A percentile compares a stretch with the other conserved stretches of the same genome.
These are phyloP conservation scores for Diaporthe longicolla DNA, from an alignment of 2,329 filamentous ascomycete species.

Conservation along the genomic window DNA sequence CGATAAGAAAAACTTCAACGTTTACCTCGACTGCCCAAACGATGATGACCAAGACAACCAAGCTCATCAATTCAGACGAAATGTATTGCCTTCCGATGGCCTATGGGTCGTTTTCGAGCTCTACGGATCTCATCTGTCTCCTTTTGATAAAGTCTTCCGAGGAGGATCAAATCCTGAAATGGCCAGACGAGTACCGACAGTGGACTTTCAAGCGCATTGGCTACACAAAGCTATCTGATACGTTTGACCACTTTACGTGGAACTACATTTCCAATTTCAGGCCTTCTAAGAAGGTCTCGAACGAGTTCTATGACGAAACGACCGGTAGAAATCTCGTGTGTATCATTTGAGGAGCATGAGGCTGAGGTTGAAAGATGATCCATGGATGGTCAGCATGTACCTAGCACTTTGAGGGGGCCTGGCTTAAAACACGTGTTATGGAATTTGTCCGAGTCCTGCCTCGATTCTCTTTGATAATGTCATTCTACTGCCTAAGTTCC, in stretches of 20 bases:
- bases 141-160: neutral
- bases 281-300: neutral
- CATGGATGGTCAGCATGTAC: no score
- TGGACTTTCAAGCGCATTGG: neutral
- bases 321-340: neutral
- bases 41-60: conserved; percentile 2
- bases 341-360: neutral
- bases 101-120: neutral
- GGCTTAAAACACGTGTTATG: no score
- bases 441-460: no score
- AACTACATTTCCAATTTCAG: neutral
- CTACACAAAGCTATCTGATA: neutral
- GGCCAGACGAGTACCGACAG: neutral
- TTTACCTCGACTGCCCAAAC: conserved; percentile 23
- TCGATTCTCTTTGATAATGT: neutral
- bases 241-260: neutral
- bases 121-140: conserved; percentile 25
- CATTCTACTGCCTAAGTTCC: neutral
- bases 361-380: neutral
- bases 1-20: neutral
- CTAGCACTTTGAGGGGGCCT: no score
- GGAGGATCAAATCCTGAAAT: neutral
- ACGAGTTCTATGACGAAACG: neutral
- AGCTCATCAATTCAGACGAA: neutral
- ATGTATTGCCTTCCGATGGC: conserved; percentile 19